Conservation (phyloP, 164 flowering plant species). For the Vitis amurensis region DNA sequence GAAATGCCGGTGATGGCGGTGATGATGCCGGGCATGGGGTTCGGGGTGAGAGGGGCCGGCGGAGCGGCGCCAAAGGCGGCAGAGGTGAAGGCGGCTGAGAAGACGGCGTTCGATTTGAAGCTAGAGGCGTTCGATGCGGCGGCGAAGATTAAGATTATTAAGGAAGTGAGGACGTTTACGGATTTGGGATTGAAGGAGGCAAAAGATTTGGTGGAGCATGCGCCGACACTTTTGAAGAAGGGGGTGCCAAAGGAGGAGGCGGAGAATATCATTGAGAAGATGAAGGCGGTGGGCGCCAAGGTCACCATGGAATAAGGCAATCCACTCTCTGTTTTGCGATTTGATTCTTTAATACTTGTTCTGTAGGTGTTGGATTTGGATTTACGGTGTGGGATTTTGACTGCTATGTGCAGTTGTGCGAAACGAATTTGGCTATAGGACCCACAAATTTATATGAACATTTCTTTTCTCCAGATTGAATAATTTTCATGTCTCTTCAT, state of each 20-base stretch:
- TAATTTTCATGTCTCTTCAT: too few species aligned
- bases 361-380: not conserved
- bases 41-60: slow-evolving; percentile 34
- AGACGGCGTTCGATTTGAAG: slow-evolving; percentile 83
- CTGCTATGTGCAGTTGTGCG: too few species aligned
- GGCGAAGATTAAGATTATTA: slow-evolving; percentile 82
- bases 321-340: not conserved
- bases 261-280: slow-evolving; percentile 38
- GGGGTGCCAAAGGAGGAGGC: slow-evolving; percentile 50
- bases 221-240: slow-evolving; percentile 42
- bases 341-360: not conserved
- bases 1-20: slow-evolving; percentile 79
- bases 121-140: slow-evolving; percentile 80
- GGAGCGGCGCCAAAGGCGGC: slow-evolving; percentile 46
- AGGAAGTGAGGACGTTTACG: slow-evolving; percentile 85
- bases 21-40: slow-evolving; percentile 89
- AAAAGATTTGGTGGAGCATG: slow-evolving; percentile 49
- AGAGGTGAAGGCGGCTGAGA: slow-evolving; percentile 63
- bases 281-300: slow-evolving; percentile 48
- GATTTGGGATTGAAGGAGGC: slow-evolving; percentile 73
- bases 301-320: slow-evolving; percentile 43
- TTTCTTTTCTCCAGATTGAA: too few species aligned
- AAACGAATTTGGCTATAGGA: too few species aligned
- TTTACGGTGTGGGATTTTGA: not conserved
- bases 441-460: too few species aligned